These are phyloP conservation scores for Leccinum longicurvipes DNA, from an alignment of 768 basidiomycete species.

Conservation along the genomic window DNA sequence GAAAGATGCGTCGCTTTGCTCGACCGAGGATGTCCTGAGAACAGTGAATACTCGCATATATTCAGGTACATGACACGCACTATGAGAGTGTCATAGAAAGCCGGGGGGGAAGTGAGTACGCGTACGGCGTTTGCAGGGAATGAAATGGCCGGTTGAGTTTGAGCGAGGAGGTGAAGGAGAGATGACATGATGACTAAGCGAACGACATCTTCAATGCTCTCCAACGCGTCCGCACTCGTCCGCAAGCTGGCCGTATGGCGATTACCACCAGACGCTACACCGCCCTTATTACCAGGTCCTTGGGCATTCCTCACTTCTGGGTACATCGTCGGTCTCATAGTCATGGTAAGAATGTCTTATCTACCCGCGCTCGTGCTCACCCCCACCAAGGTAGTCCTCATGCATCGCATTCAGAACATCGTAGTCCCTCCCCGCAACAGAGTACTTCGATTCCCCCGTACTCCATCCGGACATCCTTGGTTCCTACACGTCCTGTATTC, in stretches of 20 bases:
- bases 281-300: conserved; percentile 48
- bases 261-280: not conserved
- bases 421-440: conserved; percentile 59
- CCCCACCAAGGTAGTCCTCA: conserved; percentile 52
- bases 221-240: conserved; percentile 17
- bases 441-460: conserved; percentile 11
- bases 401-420: conserved; percentile 77
- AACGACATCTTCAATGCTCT: not conserved
- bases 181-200: conserved; percentile 28
- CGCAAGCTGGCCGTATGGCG: conserved; percentile 29
- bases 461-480: conserved; percentile 24
- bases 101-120: conserved; percentile 52
- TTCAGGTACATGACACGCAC: conserved; percentile 35
- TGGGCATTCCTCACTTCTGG: conserved; percentile 74
- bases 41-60: not conserved
- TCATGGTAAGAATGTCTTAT: conserved; percentile 57
- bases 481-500: conserved; percentile 29
- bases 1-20: conserved; percentile 78
- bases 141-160: conserved; percentile 47
- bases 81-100: conserved; percentile 55
- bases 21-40: conserved; percentile 67
- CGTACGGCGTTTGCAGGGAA: conserved; percentile 45
- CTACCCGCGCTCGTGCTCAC: not conserved
- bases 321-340: conserved; percentile 63
- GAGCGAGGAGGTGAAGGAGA: conserved; percentile 25